phyloP scores from a whole-genome alignment of 148 eudicot genomes.

The Salicornia ramosissima region DNA sequence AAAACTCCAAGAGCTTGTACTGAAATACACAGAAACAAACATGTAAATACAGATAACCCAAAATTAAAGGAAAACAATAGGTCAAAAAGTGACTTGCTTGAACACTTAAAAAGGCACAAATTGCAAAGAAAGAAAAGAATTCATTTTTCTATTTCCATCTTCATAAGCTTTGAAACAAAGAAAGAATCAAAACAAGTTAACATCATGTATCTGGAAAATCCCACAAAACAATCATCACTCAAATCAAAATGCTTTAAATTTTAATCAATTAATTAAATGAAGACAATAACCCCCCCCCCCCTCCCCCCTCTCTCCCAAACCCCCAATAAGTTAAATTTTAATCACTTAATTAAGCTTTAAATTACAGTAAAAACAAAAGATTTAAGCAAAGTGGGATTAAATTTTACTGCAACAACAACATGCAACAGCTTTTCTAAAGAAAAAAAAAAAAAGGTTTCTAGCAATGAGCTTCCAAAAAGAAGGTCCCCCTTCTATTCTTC shows the following conservation, averaged over 20 bases:
- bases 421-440: slow-evolving; percentile 13
- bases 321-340: background rate
- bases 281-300: too few species aligned
- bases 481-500: slow-evolving; percentile 4
- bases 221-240: background rate
- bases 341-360: background rate
- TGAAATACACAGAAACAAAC: slow-evolving; percentile 31
- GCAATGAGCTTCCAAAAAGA: slow-evolving; percentile 21
- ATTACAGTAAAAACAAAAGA: background rate
- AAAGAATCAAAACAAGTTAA: background rate
- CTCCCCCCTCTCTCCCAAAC: too few species aligned
- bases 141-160: background rate
- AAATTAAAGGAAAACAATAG: slow-evolving; percentile 1
- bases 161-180: background rate
- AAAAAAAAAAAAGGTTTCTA: slow-evolving; percentile 28
- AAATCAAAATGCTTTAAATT: too few species aligned
- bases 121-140: background rate
- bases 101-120: background rate
- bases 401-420: slow-evolving; percentile 15
- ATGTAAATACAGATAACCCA: slow-evolving; percentile 6
- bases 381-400: background rate
- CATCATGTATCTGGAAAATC: background rate
- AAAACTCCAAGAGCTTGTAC: slow-evolving; percentile 81
- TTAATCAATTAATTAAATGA: background rate
- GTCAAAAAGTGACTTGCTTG: background rate